phyloP scores from a whole-genome alignment of 2,329 filamentous ascomycete species.

The Periconia macrospinosa region DNA sequence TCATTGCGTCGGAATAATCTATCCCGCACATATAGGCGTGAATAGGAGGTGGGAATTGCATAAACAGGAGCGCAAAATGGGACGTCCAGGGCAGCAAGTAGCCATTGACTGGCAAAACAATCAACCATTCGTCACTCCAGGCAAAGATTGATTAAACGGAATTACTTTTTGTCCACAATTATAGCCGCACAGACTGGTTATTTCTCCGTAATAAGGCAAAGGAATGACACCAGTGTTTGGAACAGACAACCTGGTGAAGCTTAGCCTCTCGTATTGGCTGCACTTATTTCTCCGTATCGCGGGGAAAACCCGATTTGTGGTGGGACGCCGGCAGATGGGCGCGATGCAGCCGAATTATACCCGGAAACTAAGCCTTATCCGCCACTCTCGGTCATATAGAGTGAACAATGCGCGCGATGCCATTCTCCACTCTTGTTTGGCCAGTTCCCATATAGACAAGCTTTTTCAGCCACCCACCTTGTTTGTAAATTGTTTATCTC shows the following conservation, averaged over 20 bases:
- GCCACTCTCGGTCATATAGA: neutral
- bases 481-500: neutral
- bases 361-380: neutral
- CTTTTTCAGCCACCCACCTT: neutral
- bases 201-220: neutral
- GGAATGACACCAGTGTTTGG: neutral
- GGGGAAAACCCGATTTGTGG: no score
- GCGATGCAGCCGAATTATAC: neutral
- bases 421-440: neutral
- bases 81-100: neutral
- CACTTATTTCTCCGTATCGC: neutral
- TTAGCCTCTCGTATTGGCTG: neutral
- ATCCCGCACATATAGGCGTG: neutral
- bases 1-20: neutral
- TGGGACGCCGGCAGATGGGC: neutral
- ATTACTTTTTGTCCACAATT: neutral
- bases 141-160: neutral
- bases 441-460: neutral
- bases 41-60: neutral
- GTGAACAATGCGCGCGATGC: neutral
- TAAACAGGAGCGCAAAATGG: neutral
- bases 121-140: neutral
- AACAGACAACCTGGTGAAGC: neutral
- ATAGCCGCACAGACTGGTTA: neutral
- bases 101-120: neutral